Percentiles rank a stretch among this genome's conserved stretches.
Conservation (phyloP, 1,139 yeast genomes). For the Suzukiozyma palmioleophila region DNA sequence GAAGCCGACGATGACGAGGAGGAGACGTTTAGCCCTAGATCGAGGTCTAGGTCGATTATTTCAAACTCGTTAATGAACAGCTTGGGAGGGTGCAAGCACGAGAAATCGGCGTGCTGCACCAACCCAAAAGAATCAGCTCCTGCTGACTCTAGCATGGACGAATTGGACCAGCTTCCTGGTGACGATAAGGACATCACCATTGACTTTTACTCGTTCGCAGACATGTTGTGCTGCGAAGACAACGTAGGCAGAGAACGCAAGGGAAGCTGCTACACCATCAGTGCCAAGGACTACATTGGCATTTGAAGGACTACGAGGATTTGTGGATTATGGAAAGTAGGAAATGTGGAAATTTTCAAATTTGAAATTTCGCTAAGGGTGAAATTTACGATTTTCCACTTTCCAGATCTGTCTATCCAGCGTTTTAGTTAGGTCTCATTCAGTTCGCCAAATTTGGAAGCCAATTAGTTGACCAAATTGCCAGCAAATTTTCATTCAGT, state of each 20-base stretch:
- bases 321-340: too few relatives aligned
- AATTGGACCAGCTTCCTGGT: not conserved
- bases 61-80: slow-evolving; percentile 22
- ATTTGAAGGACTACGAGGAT: slow-evolving; percentile 3
- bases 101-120: not conserved
- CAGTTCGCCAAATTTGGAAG: too few relatives aligned
- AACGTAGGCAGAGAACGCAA: slow-evolving; percentile 8
- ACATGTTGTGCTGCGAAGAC: slow-evolving; percentile 17
- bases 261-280: slow-evolving; percentile 13
- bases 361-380: too few relatives aligned
- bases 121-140: not conserved
- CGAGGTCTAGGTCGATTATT: slow-evolving; percentile 22
- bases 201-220: slow-evolving; percentile 32
- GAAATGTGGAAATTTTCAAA: too few relatives aligned
- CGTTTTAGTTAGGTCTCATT: too few relatives aligned
- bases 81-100: slow-evolving; percentile 7
- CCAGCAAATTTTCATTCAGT: too few relatives aligned
- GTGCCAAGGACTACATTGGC: slow-evolving; percentile 14
- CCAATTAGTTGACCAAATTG: too few relatives aligned
- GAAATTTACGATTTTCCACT: too few relatives aligned
- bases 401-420: too few relatives aligned
- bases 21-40: slow-evolving; percentile 7
- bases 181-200: slow-evolving; percentile 12
- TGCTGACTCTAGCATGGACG: slow-evolving; percentile 1
- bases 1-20: slow-evolving; percentile 5